Evolutionary conservation across 2,329 filamentous ascomycete genomes (phyloP).

Genomic region (Hypoxylon sp.): DNA sequence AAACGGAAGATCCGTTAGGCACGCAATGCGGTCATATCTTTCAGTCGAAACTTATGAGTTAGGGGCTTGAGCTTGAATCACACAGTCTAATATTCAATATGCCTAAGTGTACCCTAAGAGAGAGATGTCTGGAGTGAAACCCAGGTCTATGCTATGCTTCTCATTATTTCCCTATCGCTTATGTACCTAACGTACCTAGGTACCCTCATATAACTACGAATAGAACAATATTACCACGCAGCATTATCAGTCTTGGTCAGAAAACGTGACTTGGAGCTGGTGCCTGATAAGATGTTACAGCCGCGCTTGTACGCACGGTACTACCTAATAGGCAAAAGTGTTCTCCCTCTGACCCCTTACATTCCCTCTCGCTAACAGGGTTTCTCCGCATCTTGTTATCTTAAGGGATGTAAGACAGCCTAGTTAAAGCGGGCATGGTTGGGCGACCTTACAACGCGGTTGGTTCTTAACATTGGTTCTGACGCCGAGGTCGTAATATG

Average conservation of each 20-base stretch:
- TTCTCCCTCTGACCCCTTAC: conserved; percentile 18
- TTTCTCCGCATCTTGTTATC: conserved; percentile 38
- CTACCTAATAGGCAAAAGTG: conserved; percentile 38
- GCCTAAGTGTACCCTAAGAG: too few species aligned
- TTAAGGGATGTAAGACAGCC: conserved; percentile 20
- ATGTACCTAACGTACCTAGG: too few species aligned
- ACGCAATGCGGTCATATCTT: too few species aligned
- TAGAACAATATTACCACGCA: neutral
- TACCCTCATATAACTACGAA: neutral
- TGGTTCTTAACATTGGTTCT: conserved; percentile 7
- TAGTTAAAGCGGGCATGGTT: conserved; percentile 25
- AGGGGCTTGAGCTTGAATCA: too few species aligned
- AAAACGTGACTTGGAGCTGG: neutral
- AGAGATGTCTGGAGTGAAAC: too few species aligned
- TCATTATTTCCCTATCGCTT: neutral
- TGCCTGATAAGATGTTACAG: conserved; percentile 28
- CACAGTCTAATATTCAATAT: too few species aligned
- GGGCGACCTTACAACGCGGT: conserved; percentile 14
- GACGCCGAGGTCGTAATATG: conserved; percentile 26
- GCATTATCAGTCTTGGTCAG: neutral
- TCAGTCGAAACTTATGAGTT: too few species aligned
- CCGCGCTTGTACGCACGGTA: conserved; percentile 22
- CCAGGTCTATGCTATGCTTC: too few species aligned
- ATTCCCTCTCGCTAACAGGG: conserved; percentile 25
- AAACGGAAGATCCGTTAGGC: too few species aligned